Base-by-base conservation (phyloP, 2,329 filamentous ascomycete genomes). In the Colletotrichum trifolii region DNA sequence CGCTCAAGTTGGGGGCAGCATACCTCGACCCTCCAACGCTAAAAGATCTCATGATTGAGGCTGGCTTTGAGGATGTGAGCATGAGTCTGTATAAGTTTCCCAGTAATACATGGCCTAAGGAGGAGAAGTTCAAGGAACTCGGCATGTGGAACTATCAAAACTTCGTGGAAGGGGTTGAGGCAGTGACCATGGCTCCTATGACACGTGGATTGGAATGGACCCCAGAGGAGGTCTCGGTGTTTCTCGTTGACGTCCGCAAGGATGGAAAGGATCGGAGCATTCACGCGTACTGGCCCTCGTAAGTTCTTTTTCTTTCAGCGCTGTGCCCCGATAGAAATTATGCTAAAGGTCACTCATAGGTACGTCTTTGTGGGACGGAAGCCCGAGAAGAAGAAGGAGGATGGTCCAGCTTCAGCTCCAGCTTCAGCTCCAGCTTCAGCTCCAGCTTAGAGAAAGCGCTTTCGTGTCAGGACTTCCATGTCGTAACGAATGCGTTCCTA, bases 271-370 rank as follows among this genome's bases (percentile, higher is more conserved):
- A 77, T 57, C 71, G 63, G 38, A 60, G 57, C 0, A 72, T 78
- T 6, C 79, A 81, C 50, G 72, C 72, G 0, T 81, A 75, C 67
- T 79, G 75, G 72, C 74, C 75, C 8, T 70, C 78, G 75, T 79
- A 67, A 74, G 76, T 58, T 25, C 2, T 25, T 5, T n/a, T n/a
- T 25, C 17, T 25, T 25, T 25, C 17, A 25, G 17, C 17, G 3
- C 25, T 2, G 25, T 25, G 25, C 25, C 25, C 25, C 25, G 2
- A 25, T 2, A 25, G 25, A 3, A 25, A 25, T 25, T 4, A 25
- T 25, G 25, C 25, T 5, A 25, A 25, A 1, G 25, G 8, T 12
- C 2, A 12, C n/a, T 3, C 6, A 5, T 3, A 59, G 56, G 1
- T 52, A 59, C 38, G 15, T 48, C 12, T 25, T 58, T 34, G 17